Base-by-base conservation (phyloP, 352 stramenopile genomes). In the Globisporangium perplexum region DNA sequence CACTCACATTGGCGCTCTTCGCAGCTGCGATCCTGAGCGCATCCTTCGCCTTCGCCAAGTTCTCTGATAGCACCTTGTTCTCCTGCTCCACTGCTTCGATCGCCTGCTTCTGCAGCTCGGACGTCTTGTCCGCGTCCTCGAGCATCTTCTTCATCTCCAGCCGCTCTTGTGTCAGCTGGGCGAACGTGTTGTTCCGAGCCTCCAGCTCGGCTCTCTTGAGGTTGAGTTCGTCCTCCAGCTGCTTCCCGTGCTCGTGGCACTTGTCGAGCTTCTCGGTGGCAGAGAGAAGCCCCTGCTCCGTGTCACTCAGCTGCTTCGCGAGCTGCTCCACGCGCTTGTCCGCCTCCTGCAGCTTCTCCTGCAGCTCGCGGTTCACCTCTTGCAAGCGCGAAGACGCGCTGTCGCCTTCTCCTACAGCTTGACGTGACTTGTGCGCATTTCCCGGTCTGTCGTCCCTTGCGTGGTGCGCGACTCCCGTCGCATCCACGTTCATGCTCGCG, bases 141-240 rank as follows among this genome's bases (percentile, higher is more conserved):
- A 62, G 48, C 41, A 24, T 24, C 11, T 28, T 22, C 31, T 56
- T 48, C 20, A 52, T 42, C 10, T 14, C 33, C 22, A 26, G 3
- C 7, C 54, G 55, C 4, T 55, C 48, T 18, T 55, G 15, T 3
- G 47, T 47, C 12, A 63, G 50, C 33, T 50, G 50, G 31, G 33
- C 55, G 6, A 59, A 33, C 31, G 44, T 11, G 28, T 42, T 31
- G 5, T 33, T 15, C 26, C 26, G 43, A 12, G 39, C 30, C 4
- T 47, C 22, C 2, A 41, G 17, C 41, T 47, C 48, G 15, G 38
- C 22, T 10, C n/a, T 18, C 39, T 62, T 62, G 33, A 14, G 18
- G 11, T 43, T 18, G 26, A 63, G 50, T 26, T 53, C 50, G 4
- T 55, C 28, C 11, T 28, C 11, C 8, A 63, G 36, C 36, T 57